Percentiles rank a stretch among this genome's conserved stretches.
phyloP scores from a whole-genome alignment of 73 alveolate genomes.

The Blepharisma stoltei region DNA sequence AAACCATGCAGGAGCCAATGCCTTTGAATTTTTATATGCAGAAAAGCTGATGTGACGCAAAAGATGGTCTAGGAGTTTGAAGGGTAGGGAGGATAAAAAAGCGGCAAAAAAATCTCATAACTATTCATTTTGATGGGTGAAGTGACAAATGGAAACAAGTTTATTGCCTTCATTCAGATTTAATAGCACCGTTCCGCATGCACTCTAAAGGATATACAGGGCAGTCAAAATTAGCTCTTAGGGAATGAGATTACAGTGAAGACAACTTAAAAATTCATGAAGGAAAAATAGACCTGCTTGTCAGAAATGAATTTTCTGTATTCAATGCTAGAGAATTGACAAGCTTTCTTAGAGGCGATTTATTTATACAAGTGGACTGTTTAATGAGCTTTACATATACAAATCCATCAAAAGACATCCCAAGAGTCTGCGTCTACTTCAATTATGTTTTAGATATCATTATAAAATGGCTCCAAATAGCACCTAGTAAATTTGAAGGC shows the following conservation, averaged over 20 bases:
- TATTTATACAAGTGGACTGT: conserved; percentile 3
- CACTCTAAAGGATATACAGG: conserved; percentile 31
- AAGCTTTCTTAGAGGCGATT: conserved; percentile 9
- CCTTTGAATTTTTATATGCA: background rate
- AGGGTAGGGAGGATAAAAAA: conserved; percentile 25
- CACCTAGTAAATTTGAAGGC: background rate
- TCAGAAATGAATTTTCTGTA: background rate
- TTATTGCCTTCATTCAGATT: conserved; percentile 10
- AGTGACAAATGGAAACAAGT: conserved; percentile 28
- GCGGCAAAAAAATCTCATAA: conserved; percentile 6
- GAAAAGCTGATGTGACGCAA: conserved; percentile 32
- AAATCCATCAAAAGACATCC: conserved; percentile 4
- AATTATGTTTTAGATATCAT: background rate
- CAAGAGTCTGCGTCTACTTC: background rate
- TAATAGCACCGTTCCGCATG: conserved; percentile 31
- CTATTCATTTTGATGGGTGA: conserved; percentile 37
- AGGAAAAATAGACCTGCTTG: background rate
- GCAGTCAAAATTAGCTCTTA: background rate
- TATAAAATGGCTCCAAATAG: conserved; percentile 12
- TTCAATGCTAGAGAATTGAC: background rate
- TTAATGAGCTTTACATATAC: background rate
- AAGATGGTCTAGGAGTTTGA: conserved; percentile 33
- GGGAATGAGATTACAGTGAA: conserved; percentile 26
- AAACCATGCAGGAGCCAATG: too few species aligned
- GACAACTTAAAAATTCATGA: background rate